Base-by-base conservation (phyloP, 2,329 filamentous ascomycete genomes). In the Trichoderma sp. region DNA sequence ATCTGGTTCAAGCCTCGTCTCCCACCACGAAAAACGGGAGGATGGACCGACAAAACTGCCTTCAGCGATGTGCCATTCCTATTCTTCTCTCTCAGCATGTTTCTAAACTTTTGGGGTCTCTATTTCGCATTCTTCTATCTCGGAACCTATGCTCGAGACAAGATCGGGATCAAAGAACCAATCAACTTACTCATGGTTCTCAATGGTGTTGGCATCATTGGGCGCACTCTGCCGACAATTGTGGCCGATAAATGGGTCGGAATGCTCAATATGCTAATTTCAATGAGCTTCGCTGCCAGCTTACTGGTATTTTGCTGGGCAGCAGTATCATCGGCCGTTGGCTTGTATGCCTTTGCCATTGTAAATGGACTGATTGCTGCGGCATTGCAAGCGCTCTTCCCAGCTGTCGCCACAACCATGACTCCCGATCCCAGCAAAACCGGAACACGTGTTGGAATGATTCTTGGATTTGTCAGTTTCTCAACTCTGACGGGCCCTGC, bases 141-240 rank as follows among this genome's bases (percentile, higher is more conserved):
- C 1, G 63, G 63, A 45, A 66, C 35, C 3, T 66, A 50, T 29
- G 24, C 63, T n/a, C 63, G 63, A 16, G 63, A 66, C 16, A 66
- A 66, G 16, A 31, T 66, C 9, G 63, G 38, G 9, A 66, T 38
- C 8, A 50, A 66, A 4, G 63, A 66, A 27, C 63, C 63, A 4
- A 66, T 66, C 35, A 50, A 66, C 27, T 14, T 66, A 12, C 35
- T 89, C 29, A 86, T 91, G 80, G 63, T 66, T 4, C 63, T 66
- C 63, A 91, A 91, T 76, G 88, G 86, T 0, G 84, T 89, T 14
- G 88, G 88, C 0, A 79, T 90, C 6, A 78, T 0, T 77, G 80
- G 69, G 18, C 56, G 69, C 6, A 16, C 53, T 5, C n/a, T 73
- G 35, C 69, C 69, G 1, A 62, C 69, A 6, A 65, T 73, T 16